phyloP scores from a whole-genome alignment of 345 rosid genomes.

The Corchorus olitorius region DNA sequence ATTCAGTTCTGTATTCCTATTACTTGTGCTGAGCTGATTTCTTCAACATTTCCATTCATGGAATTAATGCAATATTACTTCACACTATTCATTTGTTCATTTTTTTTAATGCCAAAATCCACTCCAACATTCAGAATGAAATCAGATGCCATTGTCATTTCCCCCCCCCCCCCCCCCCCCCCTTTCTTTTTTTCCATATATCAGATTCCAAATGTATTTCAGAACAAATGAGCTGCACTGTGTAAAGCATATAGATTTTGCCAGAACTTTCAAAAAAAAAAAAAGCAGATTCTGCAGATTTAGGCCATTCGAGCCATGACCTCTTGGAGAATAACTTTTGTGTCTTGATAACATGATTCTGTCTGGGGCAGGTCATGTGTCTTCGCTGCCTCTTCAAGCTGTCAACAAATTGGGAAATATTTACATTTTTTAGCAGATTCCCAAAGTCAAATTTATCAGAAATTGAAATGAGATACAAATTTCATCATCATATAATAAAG shows the following conservation, averaged over 20 bases:
- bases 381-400: constrained; percentile 79
- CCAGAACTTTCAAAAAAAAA: neutral
- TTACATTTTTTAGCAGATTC: neutral
- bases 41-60: neutral
- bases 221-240: neutral
- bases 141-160: neutral
- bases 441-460: neutral
- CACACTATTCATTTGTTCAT: neutral
- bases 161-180: too few relatives aligned
- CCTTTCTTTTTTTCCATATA: neutral
- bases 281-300: constrained; percentile 16
- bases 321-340: constrained; percentile 61
- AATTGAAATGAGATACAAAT: too few relatives aligned
- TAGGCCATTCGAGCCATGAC: constrained; percentile 67
- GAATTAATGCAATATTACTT: neutral
- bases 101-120: neutral
- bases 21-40: constrained; percentile 10
- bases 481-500: too few relatives aligned
- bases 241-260: neutral
- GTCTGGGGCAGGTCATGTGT: constrained; percentile 52
- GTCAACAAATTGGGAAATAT: constrained; percentile 19
- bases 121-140: neutral
- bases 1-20: constrained; percentile 10
- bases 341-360: constrained; percentile 53
- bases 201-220: neutral